Evolutionary conservation across 2,329 filamentous ascomycete genomes (phyloP).

Genomic region (Nothomitra cinnamomea): DNA sequence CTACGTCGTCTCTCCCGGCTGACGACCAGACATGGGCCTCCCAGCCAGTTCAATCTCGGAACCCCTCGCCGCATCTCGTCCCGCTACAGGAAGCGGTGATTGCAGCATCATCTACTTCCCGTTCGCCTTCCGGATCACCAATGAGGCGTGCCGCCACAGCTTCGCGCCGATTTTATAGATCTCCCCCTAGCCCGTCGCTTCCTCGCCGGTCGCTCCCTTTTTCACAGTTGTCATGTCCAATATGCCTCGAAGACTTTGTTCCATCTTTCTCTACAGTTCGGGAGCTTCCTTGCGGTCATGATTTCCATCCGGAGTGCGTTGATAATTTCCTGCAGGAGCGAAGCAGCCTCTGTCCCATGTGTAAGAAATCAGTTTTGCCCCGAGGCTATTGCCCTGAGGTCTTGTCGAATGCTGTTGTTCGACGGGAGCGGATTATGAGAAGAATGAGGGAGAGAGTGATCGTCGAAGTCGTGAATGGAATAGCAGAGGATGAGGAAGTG

Average conservation of each 20-base stretch:
- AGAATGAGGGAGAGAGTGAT: slow-evolving; percentile 5
- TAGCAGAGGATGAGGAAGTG: neutral
- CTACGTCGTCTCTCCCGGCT: neutral
- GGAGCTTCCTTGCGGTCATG: slow-evolving; percentile 76
- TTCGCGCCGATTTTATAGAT: neutral
- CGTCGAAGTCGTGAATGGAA: neutral
- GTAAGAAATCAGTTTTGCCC: slow-evolving; percentile 71
- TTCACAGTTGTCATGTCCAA: slow-evolving; percentile 71
- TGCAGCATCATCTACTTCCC: neutral
- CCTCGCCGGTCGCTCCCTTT: slow-evolving; percentile 22
- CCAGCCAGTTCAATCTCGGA: slow-evolving; percentile 6
- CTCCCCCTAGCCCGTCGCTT: neutral
- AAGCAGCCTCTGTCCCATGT: slow-evolving; percentile 79
- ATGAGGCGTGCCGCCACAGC: neutral
- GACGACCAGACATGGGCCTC: slow-evolving; percentile 4
- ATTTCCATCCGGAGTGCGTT: slow-evolving; percentile 86
- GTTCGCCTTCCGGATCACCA: neutral
- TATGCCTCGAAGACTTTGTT: slow-evolving; percentile 71
- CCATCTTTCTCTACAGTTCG: slow-evolving; percentile 55
- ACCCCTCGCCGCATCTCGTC: neutral
- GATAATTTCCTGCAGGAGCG: slow-evolving; percentile 64
- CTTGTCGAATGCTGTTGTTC: slow-evolving; percentile 10
- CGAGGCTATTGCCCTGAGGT: slow-evolving; percentile 31
- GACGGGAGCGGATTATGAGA: neutral
- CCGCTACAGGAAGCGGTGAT: slow-evolving; percentile 14